Base-by-base conservation (phyloP, 208 protist species). In the Trypanosoma grayi region DNA sequence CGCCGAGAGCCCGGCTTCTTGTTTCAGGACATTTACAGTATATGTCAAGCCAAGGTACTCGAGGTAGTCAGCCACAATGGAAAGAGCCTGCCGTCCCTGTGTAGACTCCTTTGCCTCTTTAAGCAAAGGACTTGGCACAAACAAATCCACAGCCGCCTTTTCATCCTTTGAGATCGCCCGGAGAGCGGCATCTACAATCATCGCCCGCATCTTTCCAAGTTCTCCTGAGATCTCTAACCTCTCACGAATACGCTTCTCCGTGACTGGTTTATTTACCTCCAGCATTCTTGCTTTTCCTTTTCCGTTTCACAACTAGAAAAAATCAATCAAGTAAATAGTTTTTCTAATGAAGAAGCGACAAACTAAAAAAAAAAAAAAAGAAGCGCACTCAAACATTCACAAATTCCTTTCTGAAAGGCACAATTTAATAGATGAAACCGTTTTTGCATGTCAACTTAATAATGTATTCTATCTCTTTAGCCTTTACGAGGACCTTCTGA, bases 101-200 rank as follows among this genome's bases (percentile, higher is more conserved):
- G 28, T 47, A 37, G 44, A 70, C 37, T 54, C 36, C 41, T 82
- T 87, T 27, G 74, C 75, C 39, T 75, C 60, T 30, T 57, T 44
- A n/a, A 93, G 73, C n/a, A 61, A 56, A 25, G 40, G 27, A 3
- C 55, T 72, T 16, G 77, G 78, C 5, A 60, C 10, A 69, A 95
- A 95, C 34, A 79, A 37, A 7, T 52, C 55, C 10, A 48, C 20
- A 13, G n/a, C 20, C 25, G 37, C 30, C 11, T 40, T 18, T 39
- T 30, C 30, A 52, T 75, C 65, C 25, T 56, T 28, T 9, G 53
- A 53, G 50, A 80, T 48, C 45, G 51, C 37, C 20, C 39, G 59
- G 34, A 93, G 67, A 13, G 86, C 73, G 0, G 90, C 86, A 46
- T 95, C 86, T 40, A 90, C 81, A 39, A 95, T 79, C 90, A 95